Evolutionary conservation across 306 rosid species (phyloP).

Genomic region (Hippophae gyantsensis): DNA sequence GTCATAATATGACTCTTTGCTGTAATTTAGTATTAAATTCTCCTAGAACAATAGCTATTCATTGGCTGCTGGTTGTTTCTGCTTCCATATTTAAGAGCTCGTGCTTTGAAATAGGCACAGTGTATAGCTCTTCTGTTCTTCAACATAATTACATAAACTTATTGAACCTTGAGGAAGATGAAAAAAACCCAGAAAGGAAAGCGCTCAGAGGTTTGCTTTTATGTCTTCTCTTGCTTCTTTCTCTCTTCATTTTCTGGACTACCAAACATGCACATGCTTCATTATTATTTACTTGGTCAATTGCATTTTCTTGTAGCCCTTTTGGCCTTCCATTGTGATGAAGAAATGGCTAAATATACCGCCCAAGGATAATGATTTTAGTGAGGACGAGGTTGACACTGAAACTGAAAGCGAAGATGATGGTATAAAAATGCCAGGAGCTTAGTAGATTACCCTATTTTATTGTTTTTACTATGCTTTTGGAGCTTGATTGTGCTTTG

Average conservation of each 20-base stretch:
- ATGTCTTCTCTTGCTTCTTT: constrained; percentile 10
- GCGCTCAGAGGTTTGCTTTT: constrained; percentile 57
- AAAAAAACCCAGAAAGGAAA: constrained; percentile 58
- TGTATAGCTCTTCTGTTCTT: constrained; percentile 15
- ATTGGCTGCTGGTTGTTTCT: constrained; percentile 15
- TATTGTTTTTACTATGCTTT: neutral
- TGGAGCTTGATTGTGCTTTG: constrained; percentile 14
- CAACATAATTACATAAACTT: constrained; percentile 6
- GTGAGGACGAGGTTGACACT: constrained; percentile 93
- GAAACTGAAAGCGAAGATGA: constrained; percentile 98
- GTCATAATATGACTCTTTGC: constrained; percentile 26
- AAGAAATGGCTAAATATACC: constrained; percentile 91
- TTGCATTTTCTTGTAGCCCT: constrained; percentile 49
- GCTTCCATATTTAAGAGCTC: constrained; percentile 42
- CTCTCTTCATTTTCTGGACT: constrained; percentile 7
- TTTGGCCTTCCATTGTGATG: constrained; percentile 97
- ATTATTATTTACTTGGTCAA: constrained; percentile 11
- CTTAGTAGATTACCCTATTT: constrained; percentile 2
- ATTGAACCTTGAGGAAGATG: constrained; percentile 38
- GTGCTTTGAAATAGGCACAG: constrained; percentile 21
- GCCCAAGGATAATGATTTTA: constrained; percentile 83
- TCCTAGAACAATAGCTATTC: too few relatives aligned
- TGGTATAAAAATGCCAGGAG: constrained; percentile 34
- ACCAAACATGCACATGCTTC: constrained; percentile 7
- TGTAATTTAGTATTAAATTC: constrained; percentile 14